phyloP scores from a whole-genome alignment of 352 stramenopile genomes.

The Globisporangium splendens region DNA sequence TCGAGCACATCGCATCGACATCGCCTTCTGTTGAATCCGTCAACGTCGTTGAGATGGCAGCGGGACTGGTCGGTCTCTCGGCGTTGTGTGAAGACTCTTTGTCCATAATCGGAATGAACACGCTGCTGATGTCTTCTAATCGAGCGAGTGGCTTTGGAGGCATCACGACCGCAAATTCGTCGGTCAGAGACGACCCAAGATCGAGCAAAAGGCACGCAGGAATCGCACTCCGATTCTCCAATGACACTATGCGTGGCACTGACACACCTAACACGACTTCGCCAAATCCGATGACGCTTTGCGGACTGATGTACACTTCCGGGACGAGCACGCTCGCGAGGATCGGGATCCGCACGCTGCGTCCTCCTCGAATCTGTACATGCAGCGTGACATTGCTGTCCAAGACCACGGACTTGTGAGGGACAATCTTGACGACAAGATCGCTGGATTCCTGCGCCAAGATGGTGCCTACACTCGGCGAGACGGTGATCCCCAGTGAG shows the following conservation, averaged over 20 bases:
- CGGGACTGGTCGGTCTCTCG: not conserved
- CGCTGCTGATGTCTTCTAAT: slow-evolving; percentile 75
- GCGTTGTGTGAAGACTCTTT: not conserved
- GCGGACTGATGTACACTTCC: slow-evolving; percentile 57
- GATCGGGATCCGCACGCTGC: slow-evolving; percentile 63
- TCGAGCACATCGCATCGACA: slow-evolving; percentile 28
- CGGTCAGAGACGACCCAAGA: slow-evolving; percentile 35
- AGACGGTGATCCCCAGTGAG: slow-evolving; percentile 41
- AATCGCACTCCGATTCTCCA: slow-evolving; percentile 85
- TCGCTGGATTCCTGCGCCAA: slow-evolving; percentile 51
- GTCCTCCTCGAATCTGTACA: slow-evolving; percentile 73
- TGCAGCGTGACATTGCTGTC: slow-evolving; percentile 38
- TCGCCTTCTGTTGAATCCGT: slow-evolving; percentile 1
- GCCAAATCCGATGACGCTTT: slow-evolving; percentile 61
- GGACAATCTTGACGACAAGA: slow-evolving; percentile 44
- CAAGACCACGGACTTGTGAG: slow-evolving; percentile 47
- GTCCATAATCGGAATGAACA: slow-evolving; percentile 66
- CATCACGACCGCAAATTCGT: slow-evolving; percentile 69
- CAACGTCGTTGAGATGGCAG: not conserved
- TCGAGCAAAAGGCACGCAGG: slow-evolving; percentile 75
- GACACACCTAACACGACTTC: slow-evolving; percentile 77
- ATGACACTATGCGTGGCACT: slow-evolving; percentile 48
- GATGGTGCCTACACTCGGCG: slow-evolving; percentile 37
- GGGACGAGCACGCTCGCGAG: slow-evolving; percentile 69
- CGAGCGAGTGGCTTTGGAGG: slow-evolving; percentile 42